These are phyloP conservation scores for Fusarium cicatricum DNA, from an alignment of 2,329 filamentous ascomycete species.

Conservation along the genomic window DNA sequence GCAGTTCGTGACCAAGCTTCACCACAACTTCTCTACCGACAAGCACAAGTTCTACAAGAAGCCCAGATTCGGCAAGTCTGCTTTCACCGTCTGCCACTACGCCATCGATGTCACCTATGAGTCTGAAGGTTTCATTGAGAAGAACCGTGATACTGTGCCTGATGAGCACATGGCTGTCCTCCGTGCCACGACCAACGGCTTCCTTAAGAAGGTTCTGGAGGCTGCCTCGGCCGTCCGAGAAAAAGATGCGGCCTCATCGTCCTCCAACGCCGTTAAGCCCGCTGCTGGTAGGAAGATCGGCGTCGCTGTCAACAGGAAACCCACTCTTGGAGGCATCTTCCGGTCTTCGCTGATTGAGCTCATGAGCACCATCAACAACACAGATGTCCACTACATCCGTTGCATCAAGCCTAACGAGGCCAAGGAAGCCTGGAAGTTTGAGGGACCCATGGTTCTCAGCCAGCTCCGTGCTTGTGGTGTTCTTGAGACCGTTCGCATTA, in stretches of 20 bases:
- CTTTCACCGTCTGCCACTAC: slow-evolving; percentile 98
- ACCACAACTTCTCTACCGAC: slow-evolving; percentile 88
- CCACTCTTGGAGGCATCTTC: slow-evolving; percentile 97
- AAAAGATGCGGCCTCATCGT: slow-evolving; percentile 76
- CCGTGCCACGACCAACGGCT: slow-evolving; percentile 81
- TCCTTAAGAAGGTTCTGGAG: slow-evolving; percentile 84
- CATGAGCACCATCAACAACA: slow-evolving; percentile 97
- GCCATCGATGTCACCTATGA: slow-evolving; percentile 98
- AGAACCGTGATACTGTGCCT: slow-evolving; percentile 98
- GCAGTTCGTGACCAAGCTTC: slow-evolving; percentile 94
- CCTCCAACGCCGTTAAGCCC: slow-evolving; percentile 78
- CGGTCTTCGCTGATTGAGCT: slow-evolving; percentile 97
- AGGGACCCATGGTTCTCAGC: slow-evolving; percentile 97
- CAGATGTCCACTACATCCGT: slow-evolving; percentile 98
- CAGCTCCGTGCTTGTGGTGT: slow-evolving; percentile 98
- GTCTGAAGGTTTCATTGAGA: slow-evolving; percentile 98
- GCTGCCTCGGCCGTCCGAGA: slow-evolving; percentile 88
- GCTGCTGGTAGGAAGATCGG: slow-evolving; percentile 86
- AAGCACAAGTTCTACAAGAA: slow-evolving; percentile 99
- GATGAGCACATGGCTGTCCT: slow-evolving; percentile 98
- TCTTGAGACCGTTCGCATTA: slow-evolving; percentile 96
- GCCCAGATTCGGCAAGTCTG: slow-evolving; percentile 94
- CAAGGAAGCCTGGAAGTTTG: slow-evolving; percentile 97
- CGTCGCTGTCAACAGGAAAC: slow-evolving; percentile 93
- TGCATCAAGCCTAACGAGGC: slow-evolving; percentile 99